Percentiles rank a stretch among this genome's conserved stretches.
These are phyloP conservation scores for Salvia sclarea DNA, from an alignment of 305 asterid genomes.

Conservation along the genomic window DNA sequence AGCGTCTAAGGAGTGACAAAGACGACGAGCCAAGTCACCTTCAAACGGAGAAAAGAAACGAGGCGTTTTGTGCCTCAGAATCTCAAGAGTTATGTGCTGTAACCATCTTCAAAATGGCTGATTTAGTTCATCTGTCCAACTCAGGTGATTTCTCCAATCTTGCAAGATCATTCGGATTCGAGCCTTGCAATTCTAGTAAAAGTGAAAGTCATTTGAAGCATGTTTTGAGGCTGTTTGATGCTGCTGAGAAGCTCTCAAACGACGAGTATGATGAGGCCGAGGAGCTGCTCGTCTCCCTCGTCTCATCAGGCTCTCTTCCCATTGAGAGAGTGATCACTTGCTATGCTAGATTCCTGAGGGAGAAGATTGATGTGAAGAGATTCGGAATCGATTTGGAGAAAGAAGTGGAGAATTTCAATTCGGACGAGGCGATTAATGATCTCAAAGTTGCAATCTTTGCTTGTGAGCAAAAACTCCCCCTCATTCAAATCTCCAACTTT, in stretches of 20 bases:
- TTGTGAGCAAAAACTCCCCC: slow-evolving; percentile 37
- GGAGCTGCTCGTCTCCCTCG: slow-evolving; percentile 24
- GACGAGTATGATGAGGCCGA: slow-evolving; percentile 32
- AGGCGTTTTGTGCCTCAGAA: neutral
- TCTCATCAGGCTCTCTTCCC: slow-evolving; percentile 26
- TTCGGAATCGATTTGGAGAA: slow-evolving; percentile 23
- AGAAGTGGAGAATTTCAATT: slow-evolving; percentile 19
- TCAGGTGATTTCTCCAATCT: neutral
- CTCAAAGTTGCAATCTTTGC: slow-evolving; percentile 17
- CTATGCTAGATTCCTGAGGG: slow-evolving; percentile 35
- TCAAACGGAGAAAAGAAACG: neutral
- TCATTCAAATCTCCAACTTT: slow-evolving; percentile 36
- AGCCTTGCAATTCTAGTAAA: neutral
- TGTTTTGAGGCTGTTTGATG: slow-evolving; percentile 33
- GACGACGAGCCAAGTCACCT: neutral
- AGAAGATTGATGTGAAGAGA: slow-evolving; percentile 29
- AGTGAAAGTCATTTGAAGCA: slow-evolving; percentile 16
- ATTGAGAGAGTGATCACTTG: slow-evolving; percentile 36
- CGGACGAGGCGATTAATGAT: slow-evolving; percentile 25
- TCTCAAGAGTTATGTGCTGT: slow-evolving; percentile 15
- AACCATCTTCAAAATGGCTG: slow-evolving; percentile 5
- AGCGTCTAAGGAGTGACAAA: slow-evolving; percentile 16
- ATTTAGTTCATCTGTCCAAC: neutral
- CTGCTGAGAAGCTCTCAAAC: slow-evolving; percentile 30
- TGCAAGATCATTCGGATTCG: neutral